Conservation (phyloP, 2,329 filamentous ascomycete species). For the Dothistroma septosporum region DNA sequence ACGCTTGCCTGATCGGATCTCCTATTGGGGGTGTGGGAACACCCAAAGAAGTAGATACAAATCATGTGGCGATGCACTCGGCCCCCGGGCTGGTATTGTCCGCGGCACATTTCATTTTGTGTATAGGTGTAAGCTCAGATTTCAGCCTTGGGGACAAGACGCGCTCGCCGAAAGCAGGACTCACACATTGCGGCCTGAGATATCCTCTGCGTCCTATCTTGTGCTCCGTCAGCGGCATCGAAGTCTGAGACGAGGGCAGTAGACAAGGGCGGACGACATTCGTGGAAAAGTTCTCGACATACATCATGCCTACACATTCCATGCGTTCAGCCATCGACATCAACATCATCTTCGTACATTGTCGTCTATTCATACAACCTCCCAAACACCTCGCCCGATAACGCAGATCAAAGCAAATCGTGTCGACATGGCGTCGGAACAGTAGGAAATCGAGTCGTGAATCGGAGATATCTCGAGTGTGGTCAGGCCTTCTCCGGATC, state of each 20-base stretch:
- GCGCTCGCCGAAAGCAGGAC: too few species aligned
- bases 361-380: neutral
- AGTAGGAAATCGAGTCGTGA: conserved; percentile 1
- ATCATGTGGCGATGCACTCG: too few species aligned
- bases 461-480: neutral
- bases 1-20: too few species aligned
- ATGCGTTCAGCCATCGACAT: neutral
- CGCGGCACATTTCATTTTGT: too few species aligned
- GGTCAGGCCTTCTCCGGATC: conserved; percentile 59
- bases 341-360: conserved; percentile 1
- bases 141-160: too few species aligned
- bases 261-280: neutral
- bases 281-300: neutral
- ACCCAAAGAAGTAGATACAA: too few species aligned
- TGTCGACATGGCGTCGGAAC: neutral
- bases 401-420: neutral
- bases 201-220: too few species aligned
- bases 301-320: neutral
- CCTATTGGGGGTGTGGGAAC: too few species aligned
- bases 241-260: neutral
- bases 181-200: too few species aligned
- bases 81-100: too few species aligned
- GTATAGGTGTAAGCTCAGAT: too few species aligned
- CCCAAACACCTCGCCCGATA: conserved; percentile 3
- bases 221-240: too few species aligned